Conservation (phyloP, 2,329 filamentous ascomycete genomes). For the Xylariaceae sp. region DNA sequence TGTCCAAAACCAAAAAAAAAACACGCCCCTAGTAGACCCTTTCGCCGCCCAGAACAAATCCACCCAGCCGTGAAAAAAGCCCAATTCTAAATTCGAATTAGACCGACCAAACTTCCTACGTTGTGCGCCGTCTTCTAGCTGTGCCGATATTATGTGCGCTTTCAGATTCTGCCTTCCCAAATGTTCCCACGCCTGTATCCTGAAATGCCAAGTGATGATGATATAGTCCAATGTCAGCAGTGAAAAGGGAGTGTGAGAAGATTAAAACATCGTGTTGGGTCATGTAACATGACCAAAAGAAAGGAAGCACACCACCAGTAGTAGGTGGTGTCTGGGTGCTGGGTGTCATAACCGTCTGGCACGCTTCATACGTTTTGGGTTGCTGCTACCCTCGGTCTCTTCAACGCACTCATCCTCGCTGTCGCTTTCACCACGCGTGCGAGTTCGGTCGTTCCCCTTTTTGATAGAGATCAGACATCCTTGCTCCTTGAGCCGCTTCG, state of each 20-base stretch:
- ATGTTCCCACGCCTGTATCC: slow-evolving; percentile 16
- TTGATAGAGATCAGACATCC: slow-evolving; percentile 82
- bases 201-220: slow-evolving; percentile 2
- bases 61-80: slow-evolving; percentile 2
- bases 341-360: slow-evolving; percentile 24
- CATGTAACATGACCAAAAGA: background rate
- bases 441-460: slow-evolving; percentile 69
- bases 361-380: slow-evolving; percentile 25
- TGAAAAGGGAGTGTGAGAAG: background rate
- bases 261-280: background rate
- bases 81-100: slow-evolving; percentile 6
- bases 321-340: background rate
- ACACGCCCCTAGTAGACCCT: background rate
- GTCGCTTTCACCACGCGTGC: slow-evolving; percentile 39
- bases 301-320: background rate
- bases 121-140: slow-evolving; percentile 13
- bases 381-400: slow-evolving; percentile 28
- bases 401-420: slow-evolving; percentile 43
- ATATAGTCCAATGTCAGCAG: slow-evolving; percentile 1
- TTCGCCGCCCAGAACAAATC: slow-evolving; percentile 6
- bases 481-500: slow-evolving; percentile 69
- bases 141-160: slow-evolving; percentile 10
- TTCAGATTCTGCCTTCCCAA: slow-evolving; percentile 8
- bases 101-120: slow-evolving; percentile 1
- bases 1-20: slow-evolving; percentile 8